Base-by-base conservation (phyloP, 257 asterid species). In the Cruciata laevipes region DNA sequence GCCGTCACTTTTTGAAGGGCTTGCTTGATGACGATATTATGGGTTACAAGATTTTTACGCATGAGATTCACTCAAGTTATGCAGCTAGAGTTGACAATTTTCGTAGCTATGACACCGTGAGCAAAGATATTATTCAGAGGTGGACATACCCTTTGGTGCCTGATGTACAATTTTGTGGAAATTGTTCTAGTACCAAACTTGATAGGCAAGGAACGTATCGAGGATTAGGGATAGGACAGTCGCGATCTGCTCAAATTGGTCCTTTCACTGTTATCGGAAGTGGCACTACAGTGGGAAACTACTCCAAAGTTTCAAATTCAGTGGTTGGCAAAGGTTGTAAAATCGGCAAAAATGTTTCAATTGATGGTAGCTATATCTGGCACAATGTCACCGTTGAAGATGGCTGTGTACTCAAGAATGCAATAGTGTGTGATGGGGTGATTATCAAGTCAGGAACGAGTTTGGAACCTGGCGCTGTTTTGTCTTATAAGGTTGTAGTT, bases 91-190 rank as follows among this genome's bases (percentile, higher is more conserved):
- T 93, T 75, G 97, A 93, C 71, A 93, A 93, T 70, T 93, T 83
- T 66, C 85, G 96, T 75, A 87, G 97, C 83, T 93, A 93, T 68
- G 97, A 83, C 79, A 84, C 98, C 20, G 73, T 93, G 38, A 93
- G 98, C 78, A 93, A 93, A 81, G 98, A 93, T 80, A 88, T 93
- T 72, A 83, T 88, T 65, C 97, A 90, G 81, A 75, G 97, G 76
- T 93, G 98, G 98, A 90, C 98, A 67, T 93, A 93, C 71, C 98
- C 98, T 13, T 83, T 93, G 83, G 98, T 93, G 71, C 97, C 98
- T 56, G 97, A 93, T 71, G 78, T 88, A 73, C 96, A 82, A 38
- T 88, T 85, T 80, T 77, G 72, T 44, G 88, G 88, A 68, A 85
- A 83, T 78, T 68, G 75, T 69, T 83, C 76, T 68, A 42, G 51